These are phyloP conservation scores for Boletus rubropictus DNA, from an alignment of 768 basidiomycete species.

Conservation along the genomic window DNA sequence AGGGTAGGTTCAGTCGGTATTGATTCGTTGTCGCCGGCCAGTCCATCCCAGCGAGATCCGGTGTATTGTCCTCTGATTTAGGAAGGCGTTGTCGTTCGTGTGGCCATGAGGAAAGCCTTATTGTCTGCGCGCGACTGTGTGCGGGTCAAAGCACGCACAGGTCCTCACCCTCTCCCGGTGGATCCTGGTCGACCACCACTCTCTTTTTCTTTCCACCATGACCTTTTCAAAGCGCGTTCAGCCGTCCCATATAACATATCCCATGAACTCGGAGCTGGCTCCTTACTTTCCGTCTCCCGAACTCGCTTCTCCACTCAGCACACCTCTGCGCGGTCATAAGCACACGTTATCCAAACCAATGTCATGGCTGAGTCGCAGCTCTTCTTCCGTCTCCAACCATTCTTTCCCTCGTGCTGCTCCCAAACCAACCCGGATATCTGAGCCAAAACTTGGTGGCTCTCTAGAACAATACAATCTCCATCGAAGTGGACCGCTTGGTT, in stretches of 20 bases:
- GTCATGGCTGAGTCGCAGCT: slow-evolving; percentile 39
- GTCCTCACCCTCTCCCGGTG: not conserved
- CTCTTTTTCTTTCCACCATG: slow-evolving; percentile 18
- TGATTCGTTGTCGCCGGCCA: slow-evolving; percentile 28
- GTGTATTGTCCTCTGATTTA: slow-evolving; percentile 20
- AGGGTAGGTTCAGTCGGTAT: slow-evolving; percentile 46
- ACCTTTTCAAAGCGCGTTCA: slow-evolving; percentile 21
- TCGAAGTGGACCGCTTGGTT: slow-evolving; percentile 52
- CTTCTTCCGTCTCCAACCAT: slow-evolving; percentile 28
- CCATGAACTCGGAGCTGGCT: slow-evolving; percentile 25
- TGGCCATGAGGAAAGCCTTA: slow-evolving; percentile 4
- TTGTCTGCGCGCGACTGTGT: slow-evolving; percentile 16
- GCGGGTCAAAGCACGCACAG: slow-evolving; percentile 1
- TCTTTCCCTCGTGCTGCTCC: slow-evolving; percentile 28
- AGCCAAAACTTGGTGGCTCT: slow-evolving; percentile 35
- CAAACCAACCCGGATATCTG: slow-evolving; percentile 40
- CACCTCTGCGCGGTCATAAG: slow-evolving; percentile 28
- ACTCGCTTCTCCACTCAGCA: slow-evolving; percentile 27
- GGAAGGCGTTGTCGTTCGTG: slow-evolving; percentile 25
- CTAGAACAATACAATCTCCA: slow-evolving; percentile 26
- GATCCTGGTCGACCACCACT: not conserved
- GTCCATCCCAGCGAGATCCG: not conserved
- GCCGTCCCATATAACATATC: slow-evolving; percentile 13
- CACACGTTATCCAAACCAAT: slow-evolving; percentile 38
- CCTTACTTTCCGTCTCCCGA: slow-evolving; percentile 14